Evolutionary conservation across 106 monocot genomes (phyloP).

Genomic region (Amphibolis antarctica): DNA sequence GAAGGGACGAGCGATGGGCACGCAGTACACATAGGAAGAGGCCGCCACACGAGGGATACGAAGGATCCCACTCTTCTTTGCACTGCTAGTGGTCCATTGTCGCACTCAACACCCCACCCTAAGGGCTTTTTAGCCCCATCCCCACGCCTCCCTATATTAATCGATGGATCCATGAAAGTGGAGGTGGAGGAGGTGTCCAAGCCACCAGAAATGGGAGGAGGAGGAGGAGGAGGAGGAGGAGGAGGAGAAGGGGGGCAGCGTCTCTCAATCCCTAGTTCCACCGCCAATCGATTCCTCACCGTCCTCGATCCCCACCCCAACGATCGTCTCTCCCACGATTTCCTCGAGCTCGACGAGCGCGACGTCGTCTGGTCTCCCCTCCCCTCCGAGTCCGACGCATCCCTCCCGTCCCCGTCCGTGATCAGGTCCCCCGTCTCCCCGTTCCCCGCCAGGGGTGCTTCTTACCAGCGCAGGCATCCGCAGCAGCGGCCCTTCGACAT

Average conservation of each 20-base stretch:
- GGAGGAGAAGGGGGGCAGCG: neutral
- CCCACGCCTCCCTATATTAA: no score
- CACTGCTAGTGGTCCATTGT: no score
- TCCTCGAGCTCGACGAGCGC: slow-evolving; percentile 59
- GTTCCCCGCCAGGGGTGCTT: neutral
- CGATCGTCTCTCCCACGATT: neutral
- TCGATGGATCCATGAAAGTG: no score
- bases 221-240: neutral
- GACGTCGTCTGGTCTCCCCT: slow-evolving; percentile 48
- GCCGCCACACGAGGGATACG: no score
- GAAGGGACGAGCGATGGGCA: no score
- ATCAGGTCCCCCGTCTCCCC: neutral
- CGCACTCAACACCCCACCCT: no score
- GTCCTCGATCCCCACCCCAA: slow-evolving; percentile 14
- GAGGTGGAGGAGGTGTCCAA: no score
- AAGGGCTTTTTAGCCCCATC: no score
- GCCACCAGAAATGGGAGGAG: neutral
- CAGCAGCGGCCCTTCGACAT: slow-evolving; percentile 13
- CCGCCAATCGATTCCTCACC: slow-evolving; percentile 35
- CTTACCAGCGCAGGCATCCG: neutral
- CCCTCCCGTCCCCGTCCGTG: neutral
- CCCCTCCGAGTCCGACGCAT: slow-evolving; percentile 2
- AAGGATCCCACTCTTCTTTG: no score
- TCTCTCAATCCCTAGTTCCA: neutral
- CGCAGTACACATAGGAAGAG: no score